Evolutionary conservation across 371 early-diverging fungal genomes (phyloP).

Genomic region (Mucor sp.): DNA sequence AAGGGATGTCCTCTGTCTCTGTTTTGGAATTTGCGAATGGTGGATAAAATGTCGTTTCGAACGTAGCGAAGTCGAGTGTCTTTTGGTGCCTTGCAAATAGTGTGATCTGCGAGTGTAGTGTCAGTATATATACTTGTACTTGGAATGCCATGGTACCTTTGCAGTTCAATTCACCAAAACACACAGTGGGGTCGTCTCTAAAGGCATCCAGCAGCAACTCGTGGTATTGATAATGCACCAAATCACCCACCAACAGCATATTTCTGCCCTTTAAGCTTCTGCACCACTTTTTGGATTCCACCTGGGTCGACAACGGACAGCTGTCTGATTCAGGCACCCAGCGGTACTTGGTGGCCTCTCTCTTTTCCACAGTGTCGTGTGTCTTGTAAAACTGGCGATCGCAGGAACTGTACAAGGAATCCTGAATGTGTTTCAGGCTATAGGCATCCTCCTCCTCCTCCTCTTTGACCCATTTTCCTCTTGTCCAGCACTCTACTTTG

Average conservation of each 20-base stretch:
- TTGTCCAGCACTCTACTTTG: constrained; percentile 28
- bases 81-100: constrained; percentile 32
- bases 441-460: constrained; percentile 13
- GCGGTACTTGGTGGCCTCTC: constrained; percentile 32
- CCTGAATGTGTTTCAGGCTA: constrained; percentile 42
- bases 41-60: constrained; percentile 59
- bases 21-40: constrained; percentile 34
- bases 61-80: constrained; percentile 46
- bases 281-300: constrained; percentile 39
- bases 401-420: constrained; percentile 43
- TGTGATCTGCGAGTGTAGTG: constrained; percentile 35
- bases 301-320: constrained; percentile 13
- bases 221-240: constrained; percentile 59
- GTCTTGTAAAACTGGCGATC: constrained; percentile 32
- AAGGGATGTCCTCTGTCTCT: constrained; percentile 38
- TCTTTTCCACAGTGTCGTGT: constrained; percentile 15
- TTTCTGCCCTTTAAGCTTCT: constrained; percentile 32
- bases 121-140: too few relatives aligned
- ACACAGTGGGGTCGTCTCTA: constrained; percentile 50
- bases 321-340: constrained; percentile 24
- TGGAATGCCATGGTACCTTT: constrained; percentile 53
- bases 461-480: constrained; percentile 28
- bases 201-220: constrained; percentile 54
- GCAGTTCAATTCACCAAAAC: constrained; percentile 62
- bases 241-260: constrained; percentile 58